Evolutionary conservation across 257 asterid genomes (phyloP), one percentile per base, ranked within the genome.

Genomic region (Sherardia arvensis): DNA sequence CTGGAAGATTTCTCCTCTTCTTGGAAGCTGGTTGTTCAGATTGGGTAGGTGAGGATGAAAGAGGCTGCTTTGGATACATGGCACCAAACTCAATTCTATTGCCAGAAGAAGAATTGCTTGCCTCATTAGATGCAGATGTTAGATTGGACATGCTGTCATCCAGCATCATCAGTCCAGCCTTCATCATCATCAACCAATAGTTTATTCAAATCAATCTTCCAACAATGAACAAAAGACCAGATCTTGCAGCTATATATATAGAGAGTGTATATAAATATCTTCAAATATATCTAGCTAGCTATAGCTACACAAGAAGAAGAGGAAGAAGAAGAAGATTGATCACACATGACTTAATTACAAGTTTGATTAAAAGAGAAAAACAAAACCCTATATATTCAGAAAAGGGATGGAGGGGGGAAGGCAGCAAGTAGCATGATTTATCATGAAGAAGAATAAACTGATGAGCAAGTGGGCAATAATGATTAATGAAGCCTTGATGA

Each of bases 1-100:
- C 94, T 10, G 94, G 94, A 36, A 86, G 86, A 56, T 83, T 86
- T 73, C 94, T 74, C 74, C 81, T 75, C 81, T 78, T 83, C 86
- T 81, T 86, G 15, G 77, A 43, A 48, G 84, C 69, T 25, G 87
- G 76, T 22, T 18, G 26, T 5, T 64, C 83, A 43, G 59, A 20
- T 57, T 60, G 83, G 71, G 59, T 76, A 61, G 38, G 43, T 30
- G 67, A 56, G 36, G 70, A 30, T 54, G 68, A 47, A 9, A 56
- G 69, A 67, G 67, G 66, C 66, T 57, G 43, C 61, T 51, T 74
- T 56, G 67, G 47, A 33, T 63, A 28, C 29, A 63, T 22, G 32
- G 14, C 59, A 64, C 69, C 79, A 57, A 79, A 62, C 66, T 78
- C 84, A 72, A 71, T 59, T 72, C 72, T 78, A 73, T 73, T 73